Evolutionary conservation across 345 rosid species (phyloP), one percentile per base, ranked within the genome.

Genomic region (Gossypium ekmanianum): DNA sequence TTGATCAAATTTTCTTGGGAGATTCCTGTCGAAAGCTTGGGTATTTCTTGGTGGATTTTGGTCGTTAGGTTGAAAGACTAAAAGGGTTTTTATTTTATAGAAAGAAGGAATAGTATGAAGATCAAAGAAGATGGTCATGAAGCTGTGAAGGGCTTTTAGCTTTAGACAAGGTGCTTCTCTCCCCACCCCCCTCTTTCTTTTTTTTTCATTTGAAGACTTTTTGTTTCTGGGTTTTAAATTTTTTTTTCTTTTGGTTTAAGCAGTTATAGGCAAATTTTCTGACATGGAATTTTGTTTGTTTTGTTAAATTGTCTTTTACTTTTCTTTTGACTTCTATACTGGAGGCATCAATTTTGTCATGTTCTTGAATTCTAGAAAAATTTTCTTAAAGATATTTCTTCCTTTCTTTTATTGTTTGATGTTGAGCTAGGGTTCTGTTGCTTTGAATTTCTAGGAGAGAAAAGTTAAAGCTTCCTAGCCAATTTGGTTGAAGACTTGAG

Each of bases 1-100:
- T 41, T 67, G 26, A 51, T 45, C 77, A n/a, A 70, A 70, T 76
- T 72, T 59, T 78, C 70, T 74, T 68, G 50, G 69, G 76, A 51
- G 79, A 77, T 82, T 83, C 83, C 80, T 74, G 69, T 73, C 16
- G n/a, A 24, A 69, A 22, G 63, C 75, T 80, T 68, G 43, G 78
- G 63, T 74, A 73, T 78, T 72, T 17, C 79, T 80, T 78, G 63
- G 77, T 79, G 86, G 89, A 83, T 79, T 81, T 81, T 76, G 68
- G 18, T 79, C 59, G 75, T 74, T 74, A 56, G 72, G 29, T 61
- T 44, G 62, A 76, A 72, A 79, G 75, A 66, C 76, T 66, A 4
- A 79, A 73, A 81, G 82, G 68, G 57, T 84, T 41, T 59, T 67
- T n/a, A 1, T 41, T 59, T 67, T n/a, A 2, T 11, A 27, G 66